Percentiles rank a stretch among this genome's conserved stretches.
Conservation (phyloP, 129 eudicot species). For the Calendula officinalis region DNA sequence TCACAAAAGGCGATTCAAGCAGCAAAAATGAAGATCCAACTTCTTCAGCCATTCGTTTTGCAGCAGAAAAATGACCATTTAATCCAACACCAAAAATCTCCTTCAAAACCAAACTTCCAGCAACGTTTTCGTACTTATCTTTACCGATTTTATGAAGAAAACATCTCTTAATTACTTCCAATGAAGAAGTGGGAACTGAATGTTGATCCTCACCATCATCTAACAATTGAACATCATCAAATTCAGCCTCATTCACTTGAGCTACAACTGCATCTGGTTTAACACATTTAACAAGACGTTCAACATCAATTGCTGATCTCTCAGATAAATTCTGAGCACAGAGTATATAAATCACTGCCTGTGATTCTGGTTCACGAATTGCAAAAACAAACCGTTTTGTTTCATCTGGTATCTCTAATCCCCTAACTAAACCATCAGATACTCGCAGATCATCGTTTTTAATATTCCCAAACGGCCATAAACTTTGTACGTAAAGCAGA, state of each 20-base stretch:
- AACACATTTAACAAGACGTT: conserved; percentile 60
- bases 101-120: conserved; percentile 80
- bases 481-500: conserved; percentile 41
- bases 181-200: conserved; percentile 56
- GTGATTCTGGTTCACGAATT: conserved; percentile 54
- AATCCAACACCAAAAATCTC: conserved; percentile 88
- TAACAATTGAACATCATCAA: conserved; percentile 18
- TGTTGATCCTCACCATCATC: conserved; percentile 23
- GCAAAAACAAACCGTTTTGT: conserved; percentile 86
- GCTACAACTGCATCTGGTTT: conserved; percentile 78
- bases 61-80: conserved; percentile 54
- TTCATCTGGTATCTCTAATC: conserved; percentile 55
- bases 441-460: conserved; percentile 46
- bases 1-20: conserved; percentile 62
- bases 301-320: conserved; percentile 68
- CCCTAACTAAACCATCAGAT: conserved; percentile 63
- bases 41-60: conserved; percentile 74
- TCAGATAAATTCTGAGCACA: conserved; percentile 85
- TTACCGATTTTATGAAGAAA: conserved; percentile 56
- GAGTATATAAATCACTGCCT: conserved; percentile 61
- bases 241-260: conserved; percentile 47
- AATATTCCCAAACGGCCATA: conserved; percentile 65
- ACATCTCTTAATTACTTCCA: conserved; percentile 65
- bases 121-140: conserved; percentile 74
- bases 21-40: conserved; percentile 71